Base-by-base conservation (phyloP, 2,329 filamentous ascomycete species). In the Neurospora sp. region DNA sequence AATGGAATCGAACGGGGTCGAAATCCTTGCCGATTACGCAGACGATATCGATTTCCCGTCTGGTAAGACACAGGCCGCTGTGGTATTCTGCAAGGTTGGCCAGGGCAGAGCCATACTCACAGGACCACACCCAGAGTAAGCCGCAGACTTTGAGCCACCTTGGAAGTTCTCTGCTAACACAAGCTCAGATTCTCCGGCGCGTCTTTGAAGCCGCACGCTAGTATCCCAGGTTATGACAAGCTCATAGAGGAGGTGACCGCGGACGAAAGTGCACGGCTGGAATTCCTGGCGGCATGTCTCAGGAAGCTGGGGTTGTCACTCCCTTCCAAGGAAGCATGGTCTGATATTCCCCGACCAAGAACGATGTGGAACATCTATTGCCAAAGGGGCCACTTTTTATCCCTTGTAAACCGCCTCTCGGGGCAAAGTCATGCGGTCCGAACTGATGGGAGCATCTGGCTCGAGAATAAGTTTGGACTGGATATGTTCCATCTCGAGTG, bases 91-190 rank as follows among this genome's bases (percentile, higher is more conserved):
- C 76, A 91, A 90, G 72, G 86, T 97, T 66, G 94, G 93, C 0
- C 87, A 93, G 66, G 96, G 96, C 1, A 87, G 87, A 46, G 93
- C 88, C 1, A 81, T 98, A 6, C 80, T 99, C 19, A 96, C 92
- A 0, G 93, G 94, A 0, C 92, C 93, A 46, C 96, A 99, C 84
- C 95, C 95, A 68, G 96, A 99, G 92, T 96, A 72, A 68, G 80
- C 74, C 9, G 11, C 15, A 33, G 8, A n/a, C 11, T 33, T 40
- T 19, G 3, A 38, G 11, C n/a, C 23, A 33, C 62, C 67, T 72
- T 19, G 71, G 9, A 19, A 28, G 15, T 36, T 33, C 7, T 17
- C 28, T 46, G 70, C 77, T 70, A 76, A 73, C 67, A 39, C 17
- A 6, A 52, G 3, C 69, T 46, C 74, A 97, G 93, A 78, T 98